Base-by-base conservation (phyloP, 805 yeast genomes). In the Ogataea ramenticola region DNA sequence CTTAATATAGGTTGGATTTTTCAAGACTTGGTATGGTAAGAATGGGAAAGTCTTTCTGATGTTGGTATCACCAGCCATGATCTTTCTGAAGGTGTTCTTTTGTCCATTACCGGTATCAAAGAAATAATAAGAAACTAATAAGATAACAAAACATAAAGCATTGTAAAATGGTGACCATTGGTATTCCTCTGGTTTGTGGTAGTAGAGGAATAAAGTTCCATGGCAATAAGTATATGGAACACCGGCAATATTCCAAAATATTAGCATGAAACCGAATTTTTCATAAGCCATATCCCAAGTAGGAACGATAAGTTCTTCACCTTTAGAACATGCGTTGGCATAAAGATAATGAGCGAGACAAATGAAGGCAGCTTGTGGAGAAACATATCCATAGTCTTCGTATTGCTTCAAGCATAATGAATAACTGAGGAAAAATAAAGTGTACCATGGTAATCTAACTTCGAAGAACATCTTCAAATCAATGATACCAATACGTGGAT, bases 221-320 rank as follows among this genome's bases (percentile, higher is more conserved):
- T 89, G 96, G 66, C 97, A 88, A 71, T 93, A 93, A 36, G 98
- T 91, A 79, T 82, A 93, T 40, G 99, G 99, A 36, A 93, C 99
- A 57, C 99, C 99, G 29, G 97, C 96, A 63, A 93, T 88, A 70
- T 93, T 93, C 99, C 99, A 93, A 74, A 93, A 93, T 55, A 90
- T 80, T 52, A 93, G 77, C 98, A 93, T 90, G 73, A 93, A 93
- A n/a, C 99, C 99, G 57, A 93, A 93, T 68, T 93, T 93, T 66
- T 93, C 99, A 66, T 93, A 93, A 29, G 96, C 96, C 97, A 93
- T 91, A 65, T 93, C 99, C 98, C 99, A 93, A 17, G 96, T 86
- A 55, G 98, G 96, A 49, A 90, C 96, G 62, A 93, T 93, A 56
- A 91, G 72, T 64, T 93, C 98, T 68, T 93, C 99, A 55, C 98